These are phyloP conservation scores for Suillus plorans DNA, from an alignment of 768 basidiomycete species.

Conservation along the genomic window DNA sequence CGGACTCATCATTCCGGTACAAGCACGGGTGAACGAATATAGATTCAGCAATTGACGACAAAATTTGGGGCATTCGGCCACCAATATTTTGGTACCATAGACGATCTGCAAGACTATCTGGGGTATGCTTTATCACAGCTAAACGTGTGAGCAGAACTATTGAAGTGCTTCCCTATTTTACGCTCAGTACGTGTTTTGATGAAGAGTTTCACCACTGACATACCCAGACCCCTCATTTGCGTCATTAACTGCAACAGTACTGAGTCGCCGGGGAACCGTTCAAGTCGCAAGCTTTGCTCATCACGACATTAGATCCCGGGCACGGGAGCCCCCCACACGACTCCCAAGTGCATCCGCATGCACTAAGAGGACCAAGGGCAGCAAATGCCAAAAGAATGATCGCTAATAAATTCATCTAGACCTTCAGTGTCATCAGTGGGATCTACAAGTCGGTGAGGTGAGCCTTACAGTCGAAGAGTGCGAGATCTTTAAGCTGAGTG, in stretches of 20 bases:
- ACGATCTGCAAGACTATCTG: too few species aligned
- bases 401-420: background rate
- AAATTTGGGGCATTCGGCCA: too few species aligned
- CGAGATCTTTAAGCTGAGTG: background rate
- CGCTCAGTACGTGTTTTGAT: background rate
- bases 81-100: too few species aligned
- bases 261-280: background rate
- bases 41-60: too few species aligned
- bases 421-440: background rate
- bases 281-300: background rate
- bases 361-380: background rate
- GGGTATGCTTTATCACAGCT: too few species aligned
- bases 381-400: background rate
- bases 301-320: background rate
- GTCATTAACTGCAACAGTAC: conserved; percentile 3
- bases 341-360: conserved; percentile 5
- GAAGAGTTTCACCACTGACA: too few species aligned
- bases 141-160: too few species aligned
- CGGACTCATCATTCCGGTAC: too few species aligned
- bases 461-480: background rate
- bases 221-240: background rate
- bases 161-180: background rate
- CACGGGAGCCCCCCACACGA: conserved; percentile 4
- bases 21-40: too few species aligned
- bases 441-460: background rate